Base-by-base conservation (phyloP, 805 yeast species). In the Starmerella lactis-condensi region DNA sequence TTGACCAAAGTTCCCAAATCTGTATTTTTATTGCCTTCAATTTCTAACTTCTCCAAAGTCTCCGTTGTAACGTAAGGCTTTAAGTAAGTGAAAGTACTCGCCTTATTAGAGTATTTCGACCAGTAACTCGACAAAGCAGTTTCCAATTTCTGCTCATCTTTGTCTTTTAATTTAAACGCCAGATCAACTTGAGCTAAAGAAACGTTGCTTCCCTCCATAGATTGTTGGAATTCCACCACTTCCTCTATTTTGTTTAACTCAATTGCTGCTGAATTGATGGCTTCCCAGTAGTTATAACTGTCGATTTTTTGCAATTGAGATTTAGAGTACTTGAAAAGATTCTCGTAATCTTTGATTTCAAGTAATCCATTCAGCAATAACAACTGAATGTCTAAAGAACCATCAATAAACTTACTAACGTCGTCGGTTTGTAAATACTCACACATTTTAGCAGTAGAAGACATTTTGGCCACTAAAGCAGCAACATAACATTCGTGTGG, bases 221-320 rank as follows among this genome's bases (percentile, higher is more conserved):
- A 37, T 1, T 38, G 19, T 10, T 66, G 48, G n/a, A 56, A 39
- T 2, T 40, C 26, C 1, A 39, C 10, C 1, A 64, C 50, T 3
- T 57, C 61, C 8, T 52, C 52, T 2, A 53, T 30, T 32, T 51
- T 43, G 9, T 44, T 52, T 15, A 63, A 39, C 17, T 60, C 42
- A 13, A 46, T 43, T 1, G 62, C 60, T 2, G 82, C 55, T 27
- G 58, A 53, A 14, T 68, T 60, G 30, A 65, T 51, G 12, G 59
- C 54, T 40, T 69, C 65, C 78, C 91, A 79, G 23, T 81, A 68
- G 34, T 67, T 65, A 60, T 69, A 83, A 49, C 82, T 93, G 50
- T 83, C 81, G 33, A 75, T 63, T 4, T 53, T 56, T 12, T 61
- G 54, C 21, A 81, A 48, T 10, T 68, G 57, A 4, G 44, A 36